Evolutionary conservation across 371 early-diverging fungal genomes (phyloP), one percentile per base, ranked within the genome.

Genomic region (Mycotypha africana): DNA sequence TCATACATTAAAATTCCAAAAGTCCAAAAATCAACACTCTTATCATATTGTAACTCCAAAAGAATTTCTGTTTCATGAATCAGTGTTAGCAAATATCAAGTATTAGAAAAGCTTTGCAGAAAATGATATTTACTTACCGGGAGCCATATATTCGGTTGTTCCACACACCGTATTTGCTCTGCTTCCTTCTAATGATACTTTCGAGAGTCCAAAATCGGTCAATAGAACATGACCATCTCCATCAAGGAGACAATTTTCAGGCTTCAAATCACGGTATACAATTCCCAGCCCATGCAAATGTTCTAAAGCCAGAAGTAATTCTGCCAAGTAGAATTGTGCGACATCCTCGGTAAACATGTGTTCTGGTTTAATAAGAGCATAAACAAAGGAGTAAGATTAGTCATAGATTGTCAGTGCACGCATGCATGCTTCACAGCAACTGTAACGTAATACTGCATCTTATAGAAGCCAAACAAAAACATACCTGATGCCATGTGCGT

Each of bases 11-110:
- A 71, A 33, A 94, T 87, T 19, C 94, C 97, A 22, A 93, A 75
- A 2, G 91, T 86, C 97, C 97, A 97, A 82, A 90, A 92, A 60
- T 97, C 97, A 9, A 91, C 92, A 25, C 74, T 67, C 39, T 86
- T 85, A 42, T 89, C 90, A 61, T 95, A 94, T 42, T 85, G 84
- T 22, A 82, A 62, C 32, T 85, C 89, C 32, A 79, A 58, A 23
- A 96, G 73, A 10, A 93, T 74, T 56, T 93, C 94, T 70, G 47
- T 46, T 21, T 17, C 43, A 24, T 17, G 31, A 14, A 21, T 23
- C 3, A 34, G 20, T 40, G n/a, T n/a, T n/a, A n/a, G n/a, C n/a
- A n/a, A n/a, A n/a, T n/a, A n/a, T n/a, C n/a, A 28, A 8, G 30
- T 6, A 12, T 28, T 28, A 28, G 30, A 28, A 28, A 8, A 28